Percentiles rank a stretch among this genome's conserved stretches.
Evolutionary conservation across 1,284 basidiomycete genomes (phyloP).

Genomic region (Naganishia albida): DNA sequence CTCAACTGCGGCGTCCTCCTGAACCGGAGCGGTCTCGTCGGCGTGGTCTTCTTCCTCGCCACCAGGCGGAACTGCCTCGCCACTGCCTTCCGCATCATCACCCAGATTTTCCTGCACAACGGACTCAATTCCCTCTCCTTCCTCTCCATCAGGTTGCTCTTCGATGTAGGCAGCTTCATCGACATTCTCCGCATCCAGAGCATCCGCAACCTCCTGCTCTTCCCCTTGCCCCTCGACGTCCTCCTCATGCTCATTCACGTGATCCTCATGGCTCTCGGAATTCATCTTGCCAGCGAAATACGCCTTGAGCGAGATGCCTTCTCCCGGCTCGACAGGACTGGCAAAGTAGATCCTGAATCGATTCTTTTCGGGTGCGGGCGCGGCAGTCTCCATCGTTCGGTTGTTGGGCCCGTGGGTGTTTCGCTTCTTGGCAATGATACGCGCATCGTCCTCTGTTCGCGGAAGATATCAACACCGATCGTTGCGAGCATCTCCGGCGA

Average conservation of each 20-base stretch:
- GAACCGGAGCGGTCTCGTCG: conserved; percentile 11
- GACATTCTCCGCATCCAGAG: conserved; percentile 51
- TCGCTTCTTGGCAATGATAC: conserved; percentile 45
- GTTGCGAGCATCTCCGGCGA: not conserved
- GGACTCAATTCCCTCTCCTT: conserved; percentile 32
- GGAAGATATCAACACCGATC: too few species aligned
- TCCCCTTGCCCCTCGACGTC: conserved; percentile 46
- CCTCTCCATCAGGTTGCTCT: conserved; percentile 37
- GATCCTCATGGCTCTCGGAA: conserved; percentile 36
- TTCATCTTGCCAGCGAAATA: conserved; percentile 28
- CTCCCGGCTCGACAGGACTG: conserved; percentile 48
- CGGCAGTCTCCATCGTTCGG: conserved; percentile 41
- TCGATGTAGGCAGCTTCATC: conserved; percentile 52
- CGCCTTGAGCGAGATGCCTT: conserved; percentile 28
- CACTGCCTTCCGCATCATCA: conserved; percentile 17
- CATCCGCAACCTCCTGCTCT: conserved; percentile 32
- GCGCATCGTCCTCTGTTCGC: conserved; percentile 40
- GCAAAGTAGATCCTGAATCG: conserved; percentile 56
- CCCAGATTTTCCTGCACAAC: conserved; percentile 27
- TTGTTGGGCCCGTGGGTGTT: conserved; percentile 45
- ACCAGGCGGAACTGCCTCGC: not conserved
- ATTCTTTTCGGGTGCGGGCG: conserved; percentile 43
- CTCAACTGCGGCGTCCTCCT: conserved; percentile 32
- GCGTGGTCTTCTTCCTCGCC: conserved; percentile 5
- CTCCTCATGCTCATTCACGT: conserved; percentile 68